Conservation (phyloP, 257 asterid genomes). For the Handroanthus guayacan region DNA sequence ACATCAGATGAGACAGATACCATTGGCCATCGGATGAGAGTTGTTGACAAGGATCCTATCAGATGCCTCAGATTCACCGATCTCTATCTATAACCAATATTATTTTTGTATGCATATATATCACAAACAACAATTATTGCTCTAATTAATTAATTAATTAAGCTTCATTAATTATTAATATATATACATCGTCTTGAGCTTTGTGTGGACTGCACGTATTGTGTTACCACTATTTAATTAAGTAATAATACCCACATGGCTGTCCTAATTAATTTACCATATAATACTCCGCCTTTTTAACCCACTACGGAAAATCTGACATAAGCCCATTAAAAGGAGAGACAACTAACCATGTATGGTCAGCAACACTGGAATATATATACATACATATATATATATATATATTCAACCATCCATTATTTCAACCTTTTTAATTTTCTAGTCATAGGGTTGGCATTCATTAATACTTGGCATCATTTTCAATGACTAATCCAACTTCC, state of each 20-base stretch:
- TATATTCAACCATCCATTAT: not conserved
- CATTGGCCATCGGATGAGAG: constrained; percentile 7
- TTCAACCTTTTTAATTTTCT: not conserved
- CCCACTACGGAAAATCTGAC: constrained; percentile 30
- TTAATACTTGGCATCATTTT: constrained; percentile 35
- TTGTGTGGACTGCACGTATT: constrained; percentile 42
- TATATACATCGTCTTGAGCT: constrained; percentile 2
- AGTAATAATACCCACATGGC: not conserved
- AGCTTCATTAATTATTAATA: not conserved
- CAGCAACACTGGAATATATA: too few species aligned
- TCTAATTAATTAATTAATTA: not conserved
- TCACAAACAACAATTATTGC: not conserved
- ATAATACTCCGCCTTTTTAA: not conserved
- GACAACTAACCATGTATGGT: constrained; percentile 30
- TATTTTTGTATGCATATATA: too few species aligned
- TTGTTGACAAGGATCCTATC: constrained; percentile 28
- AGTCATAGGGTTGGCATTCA: constrained; percentile 27
- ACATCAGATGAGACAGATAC: constrained; percentile 16
- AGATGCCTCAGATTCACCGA: constrained; percentile 19
- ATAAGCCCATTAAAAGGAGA: constrained; percentile 44
- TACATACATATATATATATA: not conserved
- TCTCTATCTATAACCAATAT: not conserved
- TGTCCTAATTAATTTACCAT: constrained; percentile 7
- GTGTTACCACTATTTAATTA: not conserved
- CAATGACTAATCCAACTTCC: constrained; percentile 45